These are phyloP conservation scores for Lipomyces japonicus DNA, from an alignment of 805 yeast species.

Conservation along the genomic window DNA sequence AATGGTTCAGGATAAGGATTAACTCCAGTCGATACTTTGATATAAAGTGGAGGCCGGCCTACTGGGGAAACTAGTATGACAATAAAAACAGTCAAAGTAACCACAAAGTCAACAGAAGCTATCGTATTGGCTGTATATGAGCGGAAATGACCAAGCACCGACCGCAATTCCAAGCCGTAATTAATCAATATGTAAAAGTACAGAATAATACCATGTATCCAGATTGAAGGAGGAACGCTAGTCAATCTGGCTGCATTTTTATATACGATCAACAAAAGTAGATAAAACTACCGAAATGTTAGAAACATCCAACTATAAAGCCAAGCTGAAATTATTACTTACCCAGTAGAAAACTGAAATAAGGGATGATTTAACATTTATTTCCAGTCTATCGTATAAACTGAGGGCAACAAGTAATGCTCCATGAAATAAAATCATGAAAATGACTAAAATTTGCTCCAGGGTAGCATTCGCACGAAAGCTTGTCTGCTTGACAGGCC, in stretches of 20 bases:
- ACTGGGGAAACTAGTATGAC: constrained; percentile 19
- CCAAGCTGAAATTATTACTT: too few species aligned
- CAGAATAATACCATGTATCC: not conserved
- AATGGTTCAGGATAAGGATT: constrained; percentile 73
- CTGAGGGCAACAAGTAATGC: not conserved
- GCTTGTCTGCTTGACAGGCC: too few species aligned
- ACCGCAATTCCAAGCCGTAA: too few species aligned
- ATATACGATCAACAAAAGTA: not conserved
- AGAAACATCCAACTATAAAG: too few species aligned
- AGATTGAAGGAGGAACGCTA: not conserved
- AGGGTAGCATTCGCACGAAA: not conserved
- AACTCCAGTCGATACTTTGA: constrained; percentile 41
- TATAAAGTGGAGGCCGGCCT: constrained; percentile 13
- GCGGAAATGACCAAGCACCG: too few species aligned
- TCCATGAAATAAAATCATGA: not conserved
- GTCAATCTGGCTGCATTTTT: not conserved
- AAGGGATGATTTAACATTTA: too few species aligned
- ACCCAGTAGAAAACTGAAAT: too few species aligned
- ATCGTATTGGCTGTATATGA: too few species aligned
- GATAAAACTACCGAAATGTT: not conserved
- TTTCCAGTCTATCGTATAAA: too few species aligned
- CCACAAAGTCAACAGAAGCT: constrained; percentile 37
- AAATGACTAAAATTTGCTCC: not conserved
- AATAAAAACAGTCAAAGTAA: constrained; percentile 45
- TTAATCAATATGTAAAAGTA: too few species aligned